These are phyloP conservation scores for Phytophthora cactorum DNA, from an alignment of 352 stramenopile genomes.

Conservation along the genomic window DNA sequence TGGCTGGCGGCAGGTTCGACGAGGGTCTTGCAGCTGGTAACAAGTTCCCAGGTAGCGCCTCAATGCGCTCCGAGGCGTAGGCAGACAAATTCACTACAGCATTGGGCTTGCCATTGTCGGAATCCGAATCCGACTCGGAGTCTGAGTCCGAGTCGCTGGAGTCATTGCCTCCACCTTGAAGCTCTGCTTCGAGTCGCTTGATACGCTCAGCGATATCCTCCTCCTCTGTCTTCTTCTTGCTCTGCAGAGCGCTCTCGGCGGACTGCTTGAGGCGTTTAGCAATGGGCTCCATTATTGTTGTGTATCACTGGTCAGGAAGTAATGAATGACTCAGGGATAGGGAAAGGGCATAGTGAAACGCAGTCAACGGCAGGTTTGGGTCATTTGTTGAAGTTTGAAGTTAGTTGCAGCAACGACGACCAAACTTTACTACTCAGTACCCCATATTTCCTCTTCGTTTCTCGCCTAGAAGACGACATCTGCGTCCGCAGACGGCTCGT, in stretches of 20 bases:
- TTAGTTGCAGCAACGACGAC: not conserved
- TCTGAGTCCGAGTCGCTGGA: slow-evolving; percentile 39
- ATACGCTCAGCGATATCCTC: slow-evolving; percentile 78
- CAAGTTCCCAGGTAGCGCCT: slow-evolving; percentile 61
- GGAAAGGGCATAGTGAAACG: slow-evolving; percentile 26
- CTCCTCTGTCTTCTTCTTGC: slow-evolving; percentile 14
- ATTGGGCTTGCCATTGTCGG: slow-evolving; percentile 26
- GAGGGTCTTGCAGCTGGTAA: slow-evolving; percentile 49
- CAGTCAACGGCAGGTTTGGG: slow-evolving; percentile 20
- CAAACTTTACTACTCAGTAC: too few species aligned
- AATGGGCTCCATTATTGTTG: slow-evolving; percentile 74
- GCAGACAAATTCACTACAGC: slow-evolving; percentile 73
- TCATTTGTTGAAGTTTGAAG: slow-evolving; percentile 31
- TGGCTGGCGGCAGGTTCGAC: slow-evolving; percentile 24
- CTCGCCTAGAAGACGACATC: slow-evolving; percentile 81
- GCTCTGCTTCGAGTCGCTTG: slow-evolving; percentile 71
- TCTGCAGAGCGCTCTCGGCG: slow-evolving; percentile 60
- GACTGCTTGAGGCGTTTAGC: slow-evolving; percentile 85
- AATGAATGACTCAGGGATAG: slow-evolving; percentile 10
- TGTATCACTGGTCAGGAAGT: slow-evolving; percentile 31
- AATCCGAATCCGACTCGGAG: slow-evolving; percentile 26
- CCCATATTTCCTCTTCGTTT: not conserved
- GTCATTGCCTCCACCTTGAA: slow-evolving; percentile 47
- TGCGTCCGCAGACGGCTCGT: slow-evolving; percentile 71
- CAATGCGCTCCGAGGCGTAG: slow-evolving; percentile 68